Conservation (phyloP, 108 stramenopile species). For the Fragilariopsis cylindrus region DNA sequence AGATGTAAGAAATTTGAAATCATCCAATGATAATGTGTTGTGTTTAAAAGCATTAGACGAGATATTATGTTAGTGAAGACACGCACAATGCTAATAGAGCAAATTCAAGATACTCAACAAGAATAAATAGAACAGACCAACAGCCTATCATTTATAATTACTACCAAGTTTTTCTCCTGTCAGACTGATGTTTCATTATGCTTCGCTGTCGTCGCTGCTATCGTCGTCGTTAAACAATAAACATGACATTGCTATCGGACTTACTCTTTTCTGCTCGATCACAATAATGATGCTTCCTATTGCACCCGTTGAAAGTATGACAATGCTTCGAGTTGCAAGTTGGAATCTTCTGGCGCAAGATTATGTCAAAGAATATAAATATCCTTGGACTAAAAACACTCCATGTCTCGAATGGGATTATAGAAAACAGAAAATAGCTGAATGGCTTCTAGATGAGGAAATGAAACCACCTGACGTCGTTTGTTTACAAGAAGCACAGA, state of each 20-base stretch:
- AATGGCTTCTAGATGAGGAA: conserved; percentile 19
- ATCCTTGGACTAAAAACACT: conserved; percentile 22
- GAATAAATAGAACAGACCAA: too few species aligned
- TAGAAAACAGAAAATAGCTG: conserved; percentile 34
- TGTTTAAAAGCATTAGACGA: too few species aligned
- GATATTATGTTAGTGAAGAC: too few species aligned
- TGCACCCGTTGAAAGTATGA: not conserved
- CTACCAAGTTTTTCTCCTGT: too few species aligned
- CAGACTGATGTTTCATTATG: too few species aligned
- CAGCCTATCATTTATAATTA: too few species aligned
- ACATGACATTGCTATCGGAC: not conserved
- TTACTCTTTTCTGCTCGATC: not conserved
- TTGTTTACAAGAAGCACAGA: conserved; percentile 68
- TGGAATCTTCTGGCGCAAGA: conserved; percentile 43
- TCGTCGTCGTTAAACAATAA: not conserved
- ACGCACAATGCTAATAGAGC: too few species aligned
- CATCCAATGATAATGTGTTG: too few species aligned
- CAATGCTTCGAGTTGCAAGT: conserved; percentile 3
- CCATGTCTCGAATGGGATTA: conserved; percentile 43
- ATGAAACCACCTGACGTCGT: conserved; percentile 35
- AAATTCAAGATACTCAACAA: too few species aligned
- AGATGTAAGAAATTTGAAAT: too few species aligned
- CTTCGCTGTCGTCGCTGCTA: too few species aligned
- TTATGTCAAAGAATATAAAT: conserved; percentile 31
- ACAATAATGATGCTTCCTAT: not conserved